These are phyloP conservation scores for Lentinus polychrous DNA, from an alignment of 1,284 basidiomycete species.

Conservation along the genomic window DNA sequence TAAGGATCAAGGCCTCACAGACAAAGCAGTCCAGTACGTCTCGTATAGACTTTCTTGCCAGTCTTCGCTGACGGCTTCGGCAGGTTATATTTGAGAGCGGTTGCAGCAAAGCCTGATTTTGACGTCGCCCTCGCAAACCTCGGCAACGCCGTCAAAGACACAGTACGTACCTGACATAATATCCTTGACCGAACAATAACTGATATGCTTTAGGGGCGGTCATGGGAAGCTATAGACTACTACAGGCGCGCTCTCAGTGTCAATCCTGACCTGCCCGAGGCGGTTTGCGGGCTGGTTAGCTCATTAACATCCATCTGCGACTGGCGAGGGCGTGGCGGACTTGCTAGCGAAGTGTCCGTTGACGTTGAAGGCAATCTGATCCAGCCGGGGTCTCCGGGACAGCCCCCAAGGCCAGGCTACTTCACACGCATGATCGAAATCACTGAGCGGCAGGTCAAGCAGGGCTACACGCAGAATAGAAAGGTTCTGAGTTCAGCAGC, in stretches of 20 bases:
- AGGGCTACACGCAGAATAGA: slow-evolving; percentile 32
- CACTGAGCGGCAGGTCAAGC: slow-evolving; percentile 40
- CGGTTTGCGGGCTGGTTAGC: slow-evolving; percentile 49
- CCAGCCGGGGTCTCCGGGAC: slow-evolving; percentile 15
- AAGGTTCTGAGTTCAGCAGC: slow-evolving; percentile 31
- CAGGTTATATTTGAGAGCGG: slow-evolving; percentile 41
- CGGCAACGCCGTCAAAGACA: slow-evolving; percentile 53
- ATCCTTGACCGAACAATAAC: not conserved
- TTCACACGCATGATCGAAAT: slow-evolving; percentile 40
- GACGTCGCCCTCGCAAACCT: slow-evolving; percentile 58
- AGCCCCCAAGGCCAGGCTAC: slow-evolving; percentile 27
- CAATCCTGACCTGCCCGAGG: slow-evolving; percentile 52
- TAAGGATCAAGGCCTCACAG: slow-evolving; percentile 49
- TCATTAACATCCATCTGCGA: slow-evolving; percentile 48
- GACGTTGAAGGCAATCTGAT: slow-evolving; percentile 18
- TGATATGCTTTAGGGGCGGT: slow-evolving; percentile 31
- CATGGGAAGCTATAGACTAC: slow-evolving; percentile 46
- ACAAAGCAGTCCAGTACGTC: slow-evolving; percentile 42
- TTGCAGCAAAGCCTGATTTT: slow-evolving; percentile 48
- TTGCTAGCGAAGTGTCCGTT: slow-evolving; percentile 15
- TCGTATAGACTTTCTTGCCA: not conserved
- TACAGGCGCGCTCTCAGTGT: slow-evolving; percentile 45
- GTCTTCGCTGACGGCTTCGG: slow-evolving; percentile 6
- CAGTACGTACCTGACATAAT: slow-evolving; percentile 22
- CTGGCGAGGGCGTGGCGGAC: slow-evolving; percentile 42